These are phyloP conservation scores for Sporormia fimetaria DNA, from an alignment of 495 filamentous ascomycete genomes.

Conservation along the genomic window DNA sequence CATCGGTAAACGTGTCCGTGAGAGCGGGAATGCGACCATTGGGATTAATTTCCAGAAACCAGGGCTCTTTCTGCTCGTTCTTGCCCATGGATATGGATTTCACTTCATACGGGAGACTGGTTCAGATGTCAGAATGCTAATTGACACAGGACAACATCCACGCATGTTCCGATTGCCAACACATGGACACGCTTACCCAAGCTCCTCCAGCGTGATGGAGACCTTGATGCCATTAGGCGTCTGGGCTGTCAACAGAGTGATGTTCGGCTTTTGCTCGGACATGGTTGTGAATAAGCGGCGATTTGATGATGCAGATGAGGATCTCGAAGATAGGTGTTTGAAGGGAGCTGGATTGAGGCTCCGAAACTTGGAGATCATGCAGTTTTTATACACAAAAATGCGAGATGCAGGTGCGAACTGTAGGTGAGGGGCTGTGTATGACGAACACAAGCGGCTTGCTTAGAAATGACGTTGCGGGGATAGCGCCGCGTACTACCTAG, in stretches of 20 bases:
- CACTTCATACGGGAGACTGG: constrained; percentile 42
- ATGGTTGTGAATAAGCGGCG: constrained; percentile 14
- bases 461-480: too few species aligned
- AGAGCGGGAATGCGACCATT: constrained; percentile 93
- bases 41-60: constrained; percentile 88
- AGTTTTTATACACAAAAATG: too few species aligned
- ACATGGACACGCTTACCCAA: constrained; percentile 40
- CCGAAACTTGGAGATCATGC: too few species aligned
- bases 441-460: too few species aligned
- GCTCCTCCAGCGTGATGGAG: constrained; percentile 81
- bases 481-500: too few species aligned
- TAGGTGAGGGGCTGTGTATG: too few species aligned
- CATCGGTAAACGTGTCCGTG: constrained; percentile 59
- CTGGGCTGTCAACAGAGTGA: constrained; percentile 39
- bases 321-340: not conserved
- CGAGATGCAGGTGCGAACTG: too few species aligned
- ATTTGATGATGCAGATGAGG: not conserved
- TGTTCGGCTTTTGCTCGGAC: constrained; percentile 27
- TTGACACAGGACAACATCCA: too few species aligned
- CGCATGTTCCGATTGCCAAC: not conserved
- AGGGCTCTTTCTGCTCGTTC: constrained; percentile 68
- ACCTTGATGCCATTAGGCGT: constrained; percentile 73
- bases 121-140: constrained; percentile 3
- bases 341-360: too few species aligned
- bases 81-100: constrained; percentile 59